Evolutionary conservation across 331 rosid genomes (phyloP).

Genomic region (Quercus phellos): DNA sequence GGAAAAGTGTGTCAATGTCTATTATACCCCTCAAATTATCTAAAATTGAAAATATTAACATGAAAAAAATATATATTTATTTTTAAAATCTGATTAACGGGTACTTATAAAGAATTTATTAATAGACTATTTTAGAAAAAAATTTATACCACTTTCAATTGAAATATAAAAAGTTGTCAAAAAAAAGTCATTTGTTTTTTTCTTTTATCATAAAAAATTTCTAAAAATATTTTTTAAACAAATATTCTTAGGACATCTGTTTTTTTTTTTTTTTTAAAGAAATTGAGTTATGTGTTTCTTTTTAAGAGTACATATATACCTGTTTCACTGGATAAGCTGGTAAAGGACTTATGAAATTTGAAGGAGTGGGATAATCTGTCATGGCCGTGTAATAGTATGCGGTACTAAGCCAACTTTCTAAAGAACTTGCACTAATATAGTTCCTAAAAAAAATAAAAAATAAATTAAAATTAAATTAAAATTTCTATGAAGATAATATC

Average conservation of each 20-base stretch:
- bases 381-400: constrained; percentile 52
- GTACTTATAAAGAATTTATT: fast-evolving
- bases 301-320: constrained; percentile 25
- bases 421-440: background rate
- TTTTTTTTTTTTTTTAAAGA: no score
- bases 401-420: constrained; percentile 40
- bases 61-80: no score
- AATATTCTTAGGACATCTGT: no score
- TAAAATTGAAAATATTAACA: no score
- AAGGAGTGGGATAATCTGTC: constrained; percentile 89
- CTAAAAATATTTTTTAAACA: no score
- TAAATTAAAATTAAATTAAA: background rate
- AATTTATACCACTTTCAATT: fast-evolving
- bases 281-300: no score
- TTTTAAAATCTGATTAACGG: fast-evolving
- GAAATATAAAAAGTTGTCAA: no score
- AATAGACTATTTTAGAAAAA: no score
- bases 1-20: background rate
- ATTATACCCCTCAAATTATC: no score
- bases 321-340: constrained; percentile 81
- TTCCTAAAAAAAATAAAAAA: constrained; percentile 22
- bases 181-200: no score
- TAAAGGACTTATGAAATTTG: constrained; percentile 59
- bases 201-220: no score
- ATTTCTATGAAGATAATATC: background rate